Base-by-base conservation (phyloP, 2,329 filamentous ascomycete species). In the Ophiocordyceps unilateralis region DNA sequence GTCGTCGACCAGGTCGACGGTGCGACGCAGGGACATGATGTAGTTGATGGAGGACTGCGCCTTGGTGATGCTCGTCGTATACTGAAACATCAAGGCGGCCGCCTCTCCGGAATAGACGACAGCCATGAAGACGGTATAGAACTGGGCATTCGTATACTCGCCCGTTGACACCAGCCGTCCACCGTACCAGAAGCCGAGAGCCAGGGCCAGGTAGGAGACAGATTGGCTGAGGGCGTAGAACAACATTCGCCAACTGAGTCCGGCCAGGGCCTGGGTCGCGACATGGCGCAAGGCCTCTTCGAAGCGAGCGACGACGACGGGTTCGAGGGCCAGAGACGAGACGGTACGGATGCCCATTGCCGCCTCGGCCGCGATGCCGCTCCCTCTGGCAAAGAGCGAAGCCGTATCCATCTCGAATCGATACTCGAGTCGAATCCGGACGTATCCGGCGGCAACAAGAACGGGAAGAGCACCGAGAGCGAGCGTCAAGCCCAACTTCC, bases 1-100 rank as follows among this genome's bases (percentile, higher is more conserved):
- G n/a, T 57, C 52, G 11, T 63, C 62, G 10, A 50, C 50, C 2
- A 59, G 52, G 19, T 56, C 48, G 5, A 55, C 44, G 30, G 57
- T 50, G 9, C 48, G 49, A 6, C 63, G 55, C 21, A 70, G 59
- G 39, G 55, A 52, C 47, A 70, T 56, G 48, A 72, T 65, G 50
- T 69, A 69, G 55, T 70, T 70, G 30, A 67, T 66, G 4, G 67
- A 64, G 1, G 57, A 55, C 26, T 60, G 57, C 0, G 67, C 69
- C 49, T 70, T 70, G 43, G 67, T 72, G 43, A 76, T 63, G 47
- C 65, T 70, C 4, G 68, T 69, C 2, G 63, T 63, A 48, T 69
- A 67, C 39, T 68, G 58, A 49, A 68, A 68, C n/a, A 68, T 48
- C 36, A 52, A 47, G 3, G 61, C 59, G 3, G 64, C 58, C 5